These are phyloP conservation scores for Boletus rubescentipes DNA, from an alignment of 768 basidiomycete genomes.

Conservation along the genomic window DNA sequence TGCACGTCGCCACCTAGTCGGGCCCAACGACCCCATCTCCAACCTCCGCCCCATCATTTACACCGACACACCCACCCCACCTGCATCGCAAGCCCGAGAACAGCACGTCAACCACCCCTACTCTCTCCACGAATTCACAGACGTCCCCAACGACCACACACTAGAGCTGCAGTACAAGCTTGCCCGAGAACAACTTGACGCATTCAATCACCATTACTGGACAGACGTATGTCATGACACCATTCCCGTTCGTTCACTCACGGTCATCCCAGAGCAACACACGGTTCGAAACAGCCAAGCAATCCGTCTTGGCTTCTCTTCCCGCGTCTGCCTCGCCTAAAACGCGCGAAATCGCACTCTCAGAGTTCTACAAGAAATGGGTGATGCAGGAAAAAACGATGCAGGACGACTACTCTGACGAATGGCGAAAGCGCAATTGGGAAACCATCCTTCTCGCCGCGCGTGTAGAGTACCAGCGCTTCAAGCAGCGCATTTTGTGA, in stretches of 20 bases:
- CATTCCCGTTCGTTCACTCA: constrained; percentile 1
- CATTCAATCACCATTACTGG: constrained; percentile 81
- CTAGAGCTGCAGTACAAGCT: constrained; percentile 70
- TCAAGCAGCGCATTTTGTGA: constrained; percentile 35
- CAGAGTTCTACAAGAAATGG: constrained; percentile 76
- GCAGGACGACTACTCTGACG: constrained; percentile 57
- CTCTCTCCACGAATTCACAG: constrained; percentile 69
- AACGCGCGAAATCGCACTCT: constrained; percentile 67
- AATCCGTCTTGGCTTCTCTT: constrained; percentile 54
- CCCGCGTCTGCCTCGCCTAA: constrained; percentile 48
- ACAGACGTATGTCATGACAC: constrained; percentile 54
- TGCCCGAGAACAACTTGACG: constrained; percentile 68
- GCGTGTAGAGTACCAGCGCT: constrained; percentile 51
- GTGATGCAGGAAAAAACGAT: constrained; percentile 61
- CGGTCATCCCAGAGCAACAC: constrained; percentile 59
- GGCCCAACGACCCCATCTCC: constrained; percentile 75
- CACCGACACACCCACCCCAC: constrained; percentile 49
- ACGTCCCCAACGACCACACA: constrained; percentile 36
- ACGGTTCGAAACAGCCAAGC: constrained; percentile 74
- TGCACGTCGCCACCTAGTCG: constrained; percentile 44
- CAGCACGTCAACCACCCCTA: constrained; percentile 58
- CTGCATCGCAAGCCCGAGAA: constrained; percentile 23
- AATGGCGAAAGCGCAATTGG: constrained; percentile 67
- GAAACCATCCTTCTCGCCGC: constrained; percentile 56
- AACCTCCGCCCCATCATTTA: constrained; percentile 80